A percentile compares a stretch with the other conserved stretches of the same genome.
phyloP scores from a whole-genome alignment of 306 rosid species.

The Prunus mira region DNA sequence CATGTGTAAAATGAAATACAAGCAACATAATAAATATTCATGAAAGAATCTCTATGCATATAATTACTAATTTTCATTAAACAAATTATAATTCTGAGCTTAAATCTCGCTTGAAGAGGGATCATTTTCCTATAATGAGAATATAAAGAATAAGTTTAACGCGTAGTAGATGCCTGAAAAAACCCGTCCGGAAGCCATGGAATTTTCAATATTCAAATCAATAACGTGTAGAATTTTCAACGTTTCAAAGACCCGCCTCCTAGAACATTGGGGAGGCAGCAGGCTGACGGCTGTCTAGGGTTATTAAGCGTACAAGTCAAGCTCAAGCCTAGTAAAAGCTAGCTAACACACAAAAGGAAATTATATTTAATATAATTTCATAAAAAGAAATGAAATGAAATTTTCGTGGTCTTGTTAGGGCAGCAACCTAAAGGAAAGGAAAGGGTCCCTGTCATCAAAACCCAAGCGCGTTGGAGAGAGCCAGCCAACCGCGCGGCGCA shows the following conservation, averaged over 20 bases:
- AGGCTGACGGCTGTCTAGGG: background rate
- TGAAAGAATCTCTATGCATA: too few relatives aligned
- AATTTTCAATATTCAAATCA: background rate
- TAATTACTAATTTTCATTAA: too few relatives aligned
- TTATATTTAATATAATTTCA: too few relatives aligned
- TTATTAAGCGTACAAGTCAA: background rate
- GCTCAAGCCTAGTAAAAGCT: background rate
- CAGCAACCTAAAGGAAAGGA: background rate
- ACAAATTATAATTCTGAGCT: too few relatives aligned
- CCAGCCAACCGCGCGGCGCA: background rate
- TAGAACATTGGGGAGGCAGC: background rate
- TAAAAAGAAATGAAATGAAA: too few relatives aligned
- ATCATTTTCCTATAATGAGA: background rate
- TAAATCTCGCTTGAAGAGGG: background rate
- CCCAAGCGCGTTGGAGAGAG: conserved; percentile 5
- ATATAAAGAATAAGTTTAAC: background rate
- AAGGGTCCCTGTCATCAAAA: background rate
- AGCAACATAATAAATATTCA: too few relatives aligned
- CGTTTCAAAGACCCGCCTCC: background rate
- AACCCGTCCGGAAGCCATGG: background rate
- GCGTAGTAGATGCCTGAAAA: background rate
- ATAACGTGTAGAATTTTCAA: background rate
- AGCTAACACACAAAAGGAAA: background rate
- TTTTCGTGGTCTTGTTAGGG: too few relatives aligned
- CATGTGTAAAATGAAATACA: too few relatives aligned